phyloP scores from a whole-genome alignment of 495 filamentous ascomycete genomes.

The Neurospora sp. region DNA sequence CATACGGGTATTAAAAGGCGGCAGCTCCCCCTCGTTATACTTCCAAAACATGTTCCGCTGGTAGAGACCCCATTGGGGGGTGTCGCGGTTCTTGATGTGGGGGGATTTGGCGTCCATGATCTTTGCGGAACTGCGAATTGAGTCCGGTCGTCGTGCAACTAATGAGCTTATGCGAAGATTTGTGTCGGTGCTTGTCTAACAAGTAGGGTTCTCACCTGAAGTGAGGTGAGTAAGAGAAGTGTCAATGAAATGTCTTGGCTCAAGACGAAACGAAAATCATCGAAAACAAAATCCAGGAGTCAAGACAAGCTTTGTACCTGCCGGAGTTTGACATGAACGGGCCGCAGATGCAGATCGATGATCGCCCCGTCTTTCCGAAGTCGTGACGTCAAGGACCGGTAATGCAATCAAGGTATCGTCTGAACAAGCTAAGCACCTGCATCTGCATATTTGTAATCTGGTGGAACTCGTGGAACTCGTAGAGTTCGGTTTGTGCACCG shows the following conservation, averaged over 20 bases:
- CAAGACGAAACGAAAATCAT: not conserved
- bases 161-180: no score
- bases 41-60: slow-evolving; percentile 54
- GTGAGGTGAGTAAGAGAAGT: no score
- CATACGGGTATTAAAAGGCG: not conserved
- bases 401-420: not conserved
- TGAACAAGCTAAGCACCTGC: not conserved
- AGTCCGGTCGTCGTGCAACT: no score
- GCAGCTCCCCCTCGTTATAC: slow-evolving; percentile 23
- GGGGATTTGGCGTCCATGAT: slow-evolving; percentile 42
- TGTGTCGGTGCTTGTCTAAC: no score
- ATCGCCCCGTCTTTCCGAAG: not conserved
- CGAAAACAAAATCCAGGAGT: not conserved
- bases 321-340: not conserved
- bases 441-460: not conserved
- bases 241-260: not conserved
- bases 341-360: not conserved
- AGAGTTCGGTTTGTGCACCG: no score
- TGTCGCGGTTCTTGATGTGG: slow-evolving; percentile 44
- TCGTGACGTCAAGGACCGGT: not conserved
- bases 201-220: no score
- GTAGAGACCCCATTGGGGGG: slow-evolving; percentile 52
- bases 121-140: not conserved
- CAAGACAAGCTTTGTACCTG: not conserved
- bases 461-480: not conserved